Conservation (phyloP, 495 filamentous ascomycete species). For the Xylaria palmicola region DNA sequence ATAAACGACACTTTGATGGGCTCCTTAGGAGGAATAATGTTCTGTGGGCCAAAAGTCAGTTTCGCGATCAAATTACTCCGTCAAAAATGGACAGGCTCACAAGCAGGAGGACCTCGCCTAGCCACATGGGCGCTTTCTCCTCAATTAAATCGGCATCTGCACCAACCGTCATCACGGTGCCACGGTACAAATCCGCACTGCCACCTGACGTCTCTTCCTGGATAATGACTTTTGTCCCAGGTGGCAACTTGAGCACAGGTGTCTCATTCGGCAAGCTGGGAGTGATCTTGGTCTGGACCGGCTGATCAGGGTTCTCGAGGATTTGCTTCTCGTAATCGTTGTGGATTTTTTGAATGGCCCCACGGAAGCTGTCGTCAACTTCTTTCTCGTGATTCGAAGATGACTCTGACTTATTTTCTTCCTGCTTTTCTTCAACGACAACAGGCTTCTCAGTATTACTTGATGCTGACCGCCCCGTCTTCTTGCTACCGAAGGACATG, state of each 20-base stretch:
- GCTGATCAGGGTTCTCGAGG: slow-evolving; percentile 50
- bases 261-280: slow-evolving; percentile 84
- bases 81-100: slow-evolving; percentile 39
- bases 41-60: slow-evolving; percentile 47
- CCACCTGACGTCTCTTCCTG: slow-evolving; percentile 94
- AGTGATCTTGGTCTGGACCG: slow-evolving; percentile 63
- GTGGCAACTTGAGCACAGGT: slow-evolving; percentile 75
- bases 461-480: slow-evolving; percentile 71
- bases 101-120: slow-evolving; percentile 83
- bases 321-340: slow-evolving; percentile 72
- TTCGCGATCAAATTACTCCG: background rate
- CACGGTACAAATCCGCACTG: slow-evolving; percentile 87
- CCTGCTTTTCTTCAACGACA: slow-evolving; percentile 67
- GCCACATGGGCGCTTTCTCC: slow-evolving; percentile 81
- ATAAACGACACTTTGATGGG: slow-evolving; percentile 90
- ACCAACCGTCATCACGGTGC: slow-evolving; percentile 75
- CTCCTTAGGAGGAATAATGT: slow-evolving; percentile 84
- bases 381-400: slow-evolving; percentile 81
- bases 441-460: slow-evolving; percentile 71
- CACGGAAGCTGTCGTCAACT: slow-evolving; percentile 78
- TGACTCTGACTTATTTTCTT: slow-evolving; percentile 54
- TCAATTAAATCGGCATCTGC: slow-evolving; percentile 81
- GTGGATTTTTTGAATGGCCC: slow-evolving; percentile 74
- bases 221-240: slow-evolving; percentile 81
- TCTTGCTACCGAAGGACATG: slow-evolving; percentile 78